Percentiles rank a stretch among this genome's conserved stretches.
Conservation (phyloP, 805 yeast species). For the Candida lessepsii region DNA sequence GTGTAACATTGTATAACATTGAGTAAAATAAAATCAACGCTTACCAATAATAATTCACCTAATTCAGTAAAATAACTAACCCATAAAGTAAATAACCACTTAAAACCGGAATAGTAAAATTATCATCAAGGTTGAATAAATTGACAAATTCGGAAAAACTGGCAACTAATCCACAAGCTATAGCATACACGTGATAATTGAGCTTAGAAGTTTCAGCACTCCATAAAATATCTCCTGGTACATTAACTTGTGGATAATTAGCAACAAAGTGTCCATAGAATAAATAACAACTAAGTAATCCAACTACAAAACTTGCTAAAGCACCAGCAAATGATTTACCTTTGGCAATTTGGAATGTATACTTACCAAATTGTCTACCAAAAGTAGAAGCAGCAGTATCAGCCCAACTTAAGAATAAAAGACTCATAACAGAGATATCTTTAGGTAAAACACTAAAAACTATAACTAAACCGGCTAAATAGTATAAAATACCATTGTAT, state of each 20-base stretch:
- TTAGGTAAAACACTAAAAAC: conserved; percentile 72
- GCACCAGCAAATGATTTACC: conserved; percentile 90
- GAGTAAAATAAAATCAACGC: no score
- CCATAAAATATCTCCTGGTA: conserved; percentile 65
- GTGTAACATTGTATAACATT: no score
- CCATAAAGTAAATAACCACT: conserved; percentile 64
- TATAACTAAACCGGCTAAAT: conserved; percentile 71
- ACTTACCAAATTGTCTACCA: conserved; percentile 82
- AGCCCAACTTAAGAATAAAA: conserved; percentile 88
- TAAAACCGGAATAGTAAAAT: conserved; percentile 88
- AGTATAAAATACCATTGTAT: conserved; percentile 87
- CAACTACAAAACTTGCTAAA: conserved; percentile 76
- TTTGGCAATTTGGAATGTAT: conserved; percentile 72
- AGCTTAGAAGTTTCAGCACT: conserved; percentile 57
- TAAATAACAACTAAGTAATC: conserved; percentile 61
- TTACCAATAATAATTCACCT: no score
- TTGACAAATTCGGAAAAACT: conserved; percentile 85
- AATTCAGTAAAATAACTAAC: conserved; percentile 37
- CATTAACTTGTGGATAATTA: conserved; percentile 47
- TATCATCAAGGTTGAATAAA: conserved; percentile 79
- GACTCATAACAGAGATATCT: conserved; percentile 76
- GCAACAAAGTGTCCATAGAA: conserved; percentile 79
- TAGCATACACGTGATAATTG: conserved; percentile 50
- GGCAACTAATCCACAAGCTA: conserved; percentile 76
- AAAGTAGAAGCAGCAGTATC: conserved; percentile 96